Evolutionary conservation across 2,329 filamentous ascomycete species (phyloP).

Genomic region (Xylariomycetidae sp.): DNA sequence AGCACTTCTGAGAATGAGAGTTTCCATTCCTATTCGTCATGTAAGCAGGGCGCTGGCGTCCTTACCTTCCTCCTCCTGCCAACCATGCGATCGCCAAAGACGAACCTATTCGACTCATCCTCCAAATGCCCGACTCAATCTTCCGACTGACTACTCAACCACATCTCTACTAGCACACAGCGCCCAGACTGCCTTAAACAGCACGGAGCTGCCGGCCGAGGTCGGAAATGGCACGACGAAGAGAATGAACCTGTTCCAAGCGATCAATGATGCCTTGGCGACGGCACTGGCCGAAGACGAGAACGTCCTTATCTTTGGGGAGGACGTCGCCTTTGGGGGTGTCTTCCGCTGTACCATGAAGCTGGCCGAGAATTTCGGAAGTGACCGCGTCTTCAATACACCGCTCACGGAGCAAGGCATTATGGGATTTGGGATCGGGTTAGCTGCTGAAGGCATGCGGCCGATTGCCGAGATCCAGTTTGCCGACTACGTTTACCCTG

Average conservation of each 20-base stretch:
- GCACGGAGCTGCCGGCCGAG: constrained; percentile 65
- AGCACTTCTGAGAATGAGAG: too few species aligned
- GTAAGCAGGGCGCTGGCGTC: constrained; percentile 17
- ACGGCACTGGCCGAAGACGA: constrained; percentile 80
- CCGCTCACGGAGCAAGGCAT: constrained; percentile 93
- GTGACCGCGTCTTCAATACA: constrained; percentile 91
- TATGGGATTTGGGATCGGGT: constrained; percentile 86
- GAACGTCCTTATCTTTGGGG: constrained; percentile 85
- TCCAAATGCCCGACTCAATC: constrained; percentile 66
- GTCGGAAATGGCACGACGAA: constrained; percentile 68
- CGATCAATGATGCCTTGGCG: constrained; percentile 84
- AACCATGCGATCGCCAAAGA: constrained; percentile 4
- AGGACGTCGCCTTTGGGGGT: constrained; percentile 95
- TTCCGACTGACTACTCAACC: constrained; percentile 80
- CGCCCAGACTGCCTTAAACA: constrained; percentile 64
- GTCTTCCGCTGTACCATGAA: constrained; percentile 95
- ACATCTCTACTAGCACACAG: constrained; percentile 79
- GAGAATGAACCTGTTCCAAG: constrained; percentile 89
- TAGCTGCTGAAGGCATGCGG: constrained; percentile 85
- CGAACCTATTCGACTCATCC: constrained; percentile 51
- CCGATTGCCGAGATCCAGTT: constrained; percentile 95
- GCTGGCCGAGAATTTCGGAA: constrained; percentile 80
- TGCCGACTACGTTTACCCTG: constrained; percentile 89
- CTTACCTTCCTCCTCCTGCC: constrained; percentile 6
- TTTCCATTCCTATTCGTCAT: constrained; percentile 15